Percentiles rank a stretch among this genome's conserved stretches.
Evolutionary conservation across 1,284 basidiomycete species (phyloP).

Genomic region (Omphalotus olearius): DNA sequence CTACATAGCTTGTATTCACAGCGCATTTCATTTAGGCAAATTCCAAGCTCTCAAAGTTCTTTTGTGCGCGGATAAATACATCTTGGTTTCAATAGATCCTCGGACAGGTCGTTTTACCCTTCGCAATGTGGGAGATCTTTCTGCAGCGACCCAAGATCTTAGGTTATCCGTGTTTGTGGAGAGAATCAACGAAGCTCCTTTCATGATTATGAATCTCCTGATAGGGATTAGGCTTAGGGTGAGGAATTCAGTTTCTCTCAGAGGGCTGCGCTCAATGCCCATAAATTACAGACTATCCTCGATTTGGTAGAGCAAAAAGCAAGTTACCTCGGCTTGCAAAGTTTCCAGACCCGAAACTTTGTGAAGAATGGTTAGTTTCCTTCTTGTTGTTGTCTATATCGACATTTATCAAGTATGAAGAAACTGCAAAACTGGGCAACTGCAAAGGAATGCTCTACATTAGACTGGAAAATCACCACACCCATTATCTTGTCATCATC

Average conservation of each 20-base stretch:
- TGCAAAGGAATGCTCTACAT: conserved; percentile 59
- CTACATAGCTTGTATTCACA: background rate
- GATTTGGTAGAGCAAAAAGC: conserved; percentile 75
- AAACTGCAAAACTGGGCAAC: conserved; percentile 59
- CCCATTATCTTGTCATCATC: conserved; percentile 72
- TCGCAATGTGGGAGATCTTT: conserved; percentile 71
- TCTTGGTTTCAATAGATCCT: conserved; percentile 66
- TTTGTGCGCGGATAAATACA: conserved; percentile 69
- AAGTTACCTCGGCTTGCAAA: conserved; percentile 67
- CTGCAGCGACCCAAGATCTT: conserved; percentile 63
- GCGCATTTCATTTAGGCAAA: conserved; percentile 32
- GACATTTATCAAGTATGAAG: conserved; percentile 28
- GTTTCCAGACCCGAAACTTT: conserved; percentile 67
- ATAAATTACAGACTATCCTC: conserved; percentile 55
- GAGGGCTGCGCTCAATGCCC: background rate
- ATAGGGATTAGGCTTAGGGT: conserved; percentile 45
- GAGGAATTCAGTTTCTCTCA: conserved; percentile 17
- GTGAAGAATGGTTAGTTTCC: conserved; percentile 43
- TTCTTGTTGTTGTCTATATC: background rate
- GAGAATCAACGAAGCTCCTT: conserved; percentile 61
- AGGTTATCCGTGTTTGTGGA: conserved; percentile 53
- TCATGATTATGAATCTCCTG: conserved; percentile 46
- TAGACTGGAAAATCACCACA: conserved; percentile 63
- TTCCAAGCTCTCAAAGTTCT: conserved; percentile 56
- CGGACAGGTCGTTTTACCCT: conserved; percentile 69